Evolutionary conservation across 129 eudicot species (phyloP), one percentile per base, ranked within the genome.

Genomic region (Tagetes patula): DNA sequence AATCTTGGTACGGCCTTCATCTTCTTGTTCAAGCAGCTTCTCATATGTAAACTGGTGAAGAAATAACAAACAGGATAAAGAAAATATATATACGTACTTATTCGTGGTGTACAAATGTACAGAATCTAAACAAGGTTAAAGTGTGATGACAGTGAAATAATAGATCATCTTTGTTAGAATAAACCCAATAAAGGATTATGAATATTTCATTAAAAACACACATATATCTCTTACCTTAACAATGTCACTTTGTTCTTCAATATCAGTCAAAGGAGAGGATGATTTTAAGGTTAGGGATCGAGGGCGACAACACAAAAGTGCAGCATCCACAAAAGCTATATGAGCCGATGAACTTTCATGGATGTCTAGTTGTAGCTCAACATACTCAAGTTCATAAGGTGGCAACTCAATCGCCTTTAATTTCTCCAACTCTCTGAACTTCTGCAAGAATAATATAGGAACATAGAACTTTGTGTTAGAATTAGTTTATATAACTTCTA

Each of bases 1-100:
- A 36, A 65, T 14, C 14, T 20, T 65, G 10, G 36, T 65, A 40
- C 27, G 34, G 52, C 70, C 30, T 65, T 65, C 14, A n/a, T 65
- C 63, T 56, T 56, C 52, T 65, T 65, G 70, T 65, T 7, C 46
- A 65, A 65, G 52, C 8, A 65, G 70, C 70, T 41, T 65, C 52
- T 65, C 38, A 6, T 20, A 65, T 65, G 13, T 20, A 41, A 65
- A 65, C 70, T 65, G 49, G 6, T 5, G 42, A 65, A 14, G 0
- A 40, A 41, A 20, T 41, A 40, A 40, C 34, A 59, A 59, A 59
- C 1, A 59, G 11, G 10, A 13, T 14, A 2, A 8, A 39, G 3
- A 63, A 12, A 37, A 38, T 63, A 5, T 63, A 1, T 38, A 20
- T 20, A 20, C 5, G 31, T 20, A 63, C 33, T 63, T 11, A 63